These are phyloP conservation scores for Cyclocybe cylindracea DNA, from an alignment of 768 basidiomycete genomes.

Conservation along the genomic window DNA sequence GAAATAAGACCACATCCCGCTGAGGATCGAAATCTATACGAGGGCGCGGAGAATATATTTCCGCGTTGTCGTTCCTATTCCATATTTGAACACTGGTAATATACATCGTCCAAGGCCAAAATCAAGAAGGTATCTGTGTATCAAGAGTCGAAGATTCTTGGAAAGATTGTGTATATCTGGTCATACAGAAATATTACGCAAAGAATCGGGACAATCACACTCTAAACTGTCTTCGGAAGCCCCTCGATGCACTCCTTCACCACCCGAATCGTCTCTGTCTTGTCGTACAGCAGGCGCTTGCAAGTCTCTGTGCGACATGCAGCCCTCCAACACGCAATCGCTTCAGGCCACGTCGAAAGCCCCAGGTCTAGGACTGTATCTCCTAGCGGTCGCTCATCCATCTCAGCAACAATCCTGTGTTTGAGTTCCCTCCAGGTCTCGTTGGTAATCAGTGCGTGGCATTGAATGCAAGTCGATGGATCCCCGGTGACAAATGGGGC, in stretches of 20 bases:
- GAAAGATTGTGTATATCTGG: too few relatives aligned
- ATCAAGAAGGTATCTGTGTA: too few relatives aligned
- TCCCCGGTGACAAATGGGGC: slow-evolving; percentile 56
- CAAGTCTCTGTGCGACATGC: slow-evolving; percentile 49
- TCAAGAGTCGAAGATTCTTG: too few relatives aligned
- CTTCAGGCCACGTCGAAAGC: slow-evolving; percentile 55
- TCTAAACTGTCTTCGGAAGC: slow-evolving; percentile 34
- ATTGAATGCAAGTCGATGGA: slow-evolving; percentile 52
- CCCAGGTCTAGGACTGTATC: slow-evolving; percentile 55
- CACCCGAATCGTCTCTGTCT: slow-evolving; percentile 50
- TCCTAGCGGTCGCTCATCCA: slow-evolving; percentile 59
- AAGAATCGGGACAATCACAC: too few relatives aligned
- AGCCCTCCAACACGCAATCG: slow-evolving; percentile 62
- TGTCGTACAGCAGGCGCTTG: slow-evolving; percentile 55
- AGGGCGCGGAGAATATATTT: too few relatives aligned
- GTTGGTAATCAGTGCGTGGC: slow-evolving; percentile 51
- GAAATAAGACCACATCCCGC: too few relatives aligned
- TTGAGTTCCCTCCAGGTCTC: slow-evolving; percentile 69
- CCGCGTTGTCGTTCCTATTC: too few relatives aligned
- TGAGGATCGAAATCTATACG: too few relatives aligned
- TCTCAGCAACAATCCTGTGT: slow-evolving; percentile 53
- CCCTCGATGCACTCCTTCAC: slow-evolving; percentile 54
- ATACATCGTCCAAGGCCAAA: too few relatives aligned
- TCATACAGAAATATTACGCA: too few relatives aligned
- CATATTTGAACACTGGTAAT: too few relatives aligned